These are phyloP conservation scores for Lipomyces sp. DNA, from an alignment of 805 yeast species.

Conservation along the genomic window DNA sequence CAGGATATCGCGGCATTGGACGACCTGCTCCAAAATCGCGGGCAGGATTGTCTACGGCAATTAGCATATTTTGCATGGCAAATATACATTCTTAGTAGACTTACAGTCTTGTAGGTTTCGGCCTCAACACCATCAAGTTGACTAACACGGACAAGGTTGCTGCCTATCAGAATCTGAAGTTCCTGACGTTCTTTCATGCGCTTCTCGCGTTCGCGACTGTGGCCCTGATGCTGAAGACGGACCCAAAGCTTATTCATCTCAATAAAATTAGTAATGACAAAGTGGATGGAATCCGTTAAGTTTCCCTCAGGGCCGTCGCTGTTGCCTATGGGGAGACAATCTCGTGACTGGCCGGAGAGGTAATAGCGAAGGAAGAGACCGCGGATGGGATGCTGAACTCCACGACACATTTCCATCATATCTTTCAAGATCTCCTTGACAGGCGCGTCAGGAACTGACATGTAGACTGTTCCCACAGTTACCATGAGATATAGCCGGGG, in stretches of 20 bases:
- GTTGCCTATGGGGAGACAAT: constrained; percentile 55
- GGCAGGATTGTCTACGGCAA: constrained; percentile 63
- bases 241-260: constrained; percentile 99
- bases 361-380: constrained; percentile 91
- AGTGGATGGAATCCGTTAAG: constrained; percentile 71
- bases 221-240: constrained; percentile 93
- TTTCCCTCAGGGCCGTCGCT: constrained; percentile 45
- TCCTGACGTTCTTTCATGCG: constrained; percentile 83
- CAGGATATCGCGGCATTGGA: constrained; percentile 87
- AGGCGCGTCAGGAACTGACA: constrained; percentile 79
- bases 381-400: constrained; percentile 92
- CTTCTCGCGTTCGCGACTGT: constrained; percentile 75
- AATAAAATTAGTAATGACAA: constrained; percentile 82
- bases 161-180: constrained; percentile 87
- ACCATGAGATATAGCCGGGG: constrained; percentile 94
- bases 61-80: not conserved
- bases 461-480: constrained; percentile 88
- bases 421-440: constrained; percentile 86
- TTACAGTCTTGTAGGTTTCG: constrained; percentile 45
- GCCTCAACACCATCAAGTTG: constrained; percentile 76
- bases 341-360: constrained; percentile 80
- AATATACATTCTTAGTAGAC: constrained; percentile 1
- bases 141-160: constrained; percentile 85
- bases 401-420: constrained; percentile 97
- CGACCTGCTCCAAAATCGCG: constrained; percentile 80